A percentile compares a stretch with the other conserved stretches of the same genome.
These are phyloP conservation scores for Smittium culicis DNA, from an alignment of 371 early-diverging fungal species.

Conservation along the genomic window DNA sequence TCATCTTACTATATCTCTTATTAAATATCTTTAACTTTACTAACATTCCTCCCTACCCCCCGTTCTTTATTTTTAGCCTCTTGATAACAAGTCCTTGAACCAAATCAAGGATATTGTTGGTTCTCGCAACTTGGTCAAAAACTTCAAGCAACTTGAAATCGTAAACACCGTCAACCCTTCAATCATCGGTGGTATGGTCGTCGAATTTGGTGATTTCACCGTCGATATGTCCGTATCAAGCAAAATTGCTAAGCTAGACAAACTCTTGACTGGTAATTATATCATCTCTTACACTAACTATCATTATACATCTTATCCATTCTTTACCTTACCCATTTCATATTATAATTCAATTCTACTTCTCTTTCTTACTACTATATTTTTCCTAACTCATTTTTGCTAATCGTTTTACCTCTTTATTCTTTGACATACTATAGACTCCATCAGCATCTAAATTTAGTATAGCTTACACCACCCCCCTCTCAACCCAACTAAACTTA, in stretches of 20 bases:
- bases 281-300: not conserved
- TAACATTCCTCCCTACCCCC: not conserved
- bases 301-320: not conserved
- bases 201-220: conserved; percentile 94
- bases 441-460: no score
- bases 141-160: conserved; percentile 54
- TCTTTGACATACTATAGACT: no score
- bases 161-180: conserved; percentile 87
- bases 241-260: conserved; percentile 88
- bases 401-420: no score
- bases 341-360: no score
- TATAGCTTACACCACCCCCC: no score
- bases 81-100: conserved; percentile 42
- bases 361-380: no score
- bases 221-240: conserved; percentile 92
- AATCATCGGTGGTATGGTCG: conserved; percentile 89
- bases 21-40: not conserved
- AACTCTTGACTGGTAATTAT: conserved; percentile 43
- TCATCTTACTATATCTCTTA: not conserved
- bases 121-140: conserved; percentile 45
- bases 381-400: no score
- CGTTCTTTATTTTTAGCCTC: conserved; percentile 13
- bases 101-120: conserved; percentile 45
- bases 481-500: no score
- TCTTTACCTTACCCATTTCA: no score